Percentiles rank a stretch among this genome's conserved stretches.
phyloP scores from a whole-genome alignment of 257 asterid species.

The Nicotiana undulata region DNA sequence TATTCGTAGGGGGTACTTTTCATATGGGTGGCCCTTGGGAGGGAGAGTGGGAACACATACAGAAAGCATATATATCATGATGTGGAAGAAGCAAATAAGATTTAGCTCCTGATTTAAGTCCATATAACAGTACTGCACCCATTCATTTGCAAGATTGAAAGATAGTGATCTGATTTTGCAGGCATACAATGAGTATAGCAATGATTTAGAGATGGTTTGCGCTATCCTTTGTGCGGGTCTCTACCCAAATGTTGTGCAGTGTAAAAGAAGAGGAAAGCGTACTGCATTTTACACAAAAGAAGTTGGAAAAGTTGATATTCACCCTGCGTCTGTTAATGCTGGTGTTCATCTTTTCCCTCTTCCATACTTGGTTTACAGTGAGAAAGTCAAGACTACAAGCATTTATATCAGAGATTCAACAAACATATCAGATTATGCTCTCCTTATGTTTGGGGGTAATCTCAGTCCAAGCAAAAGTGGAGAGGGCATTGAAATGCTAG shows the following conservation, averaged over 20 bases:
- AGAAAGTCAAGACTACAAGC: conserved; percentile 75
- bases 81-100: neutral
- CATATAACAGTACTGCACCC: neutral
- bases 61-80: neutral
- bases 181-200: conserved; percentile 68
- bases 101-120: neutral
- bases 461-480: conserved; percentile 65
- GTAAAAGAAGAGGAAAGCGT: conserved; percentile 90
- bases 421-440: conserved; percentile 84
- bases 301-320: conserved; percentile 84
- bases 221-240: conserved; percentile 96
- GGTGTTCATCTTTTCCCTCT: conserved; percentile 74
- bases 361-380: conserved; percentile 84
- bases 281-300: conserved; percentile 76
- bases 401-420: conserved; percentile 80
- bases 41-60: no score
- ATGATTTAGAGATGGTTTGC: conserved; percentile 88
- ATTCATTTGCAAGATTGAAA: neutral
- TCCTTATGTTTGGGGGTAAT: conserved; percentile 94
- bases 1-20: neutral
- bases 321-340: conserved; percentile 91
- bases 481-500: conserved; percentile 93
- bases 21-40: no score
- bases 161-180: conserved; percentile 22
- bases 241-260: conserved; percentile 93